Conservation (phyloP, 805 yeast species). For the Wickerhamomyces pijperi region DNA sequence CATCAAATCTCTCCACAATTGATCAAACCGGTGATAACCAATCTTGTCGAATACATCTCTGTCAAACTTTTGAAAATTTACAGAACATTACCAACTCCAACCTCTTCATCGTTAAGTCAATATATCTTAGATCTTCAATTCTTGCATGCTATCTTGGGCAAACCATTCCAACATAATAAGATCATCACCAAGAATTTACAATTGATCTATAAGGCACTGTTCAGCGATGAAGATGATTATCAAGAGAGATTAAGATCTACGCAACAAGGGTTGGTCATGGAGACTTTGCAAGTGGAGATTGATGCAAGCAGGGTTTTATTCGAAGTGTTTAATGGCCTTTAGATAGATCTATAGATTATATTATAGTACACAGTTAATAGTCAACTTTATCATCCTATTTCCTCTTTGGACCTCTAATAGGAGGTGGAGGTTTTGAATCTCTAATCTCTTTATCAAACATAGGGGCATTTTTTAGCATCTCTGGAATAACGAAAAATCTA, state of each 20-base stretch:
- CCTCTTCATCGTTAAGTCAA: constrained; percentile 39
- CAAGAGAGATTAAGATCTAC: constrained; percentile 2
- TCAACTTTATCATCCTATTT: too few relatives aligned
- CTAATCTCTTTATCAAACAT: constrained; percentile 57
- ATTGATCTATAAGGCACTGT: constrained; percentile 11
- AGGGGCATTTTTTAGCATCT: constrained; percentile 80
- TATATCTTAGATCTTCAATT: constrained; percentile 43
- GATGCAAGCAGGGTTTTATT: constrained; percentile 13
- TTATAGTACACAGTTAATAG: too few relatives aligned
- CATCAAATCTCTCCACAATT: constrained; percentile 35
- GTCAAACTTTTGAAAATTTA: constrained; percentile 25
- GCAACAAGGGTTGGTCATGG: constrained; percentile 4
- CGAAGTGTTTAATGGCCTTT: constrained; percentile 11
- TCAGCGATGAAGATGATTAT: constrained; percentile 5
- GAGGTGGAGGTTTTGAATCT: constrained; percentile 69
- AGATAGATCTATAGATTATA: too few relatives aligned
- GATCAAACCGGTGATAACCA: constrained; percentile 32
- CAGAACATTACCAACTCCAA: constrained; percentile 27
- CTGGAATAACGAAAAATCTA: constrained; percentile 78
- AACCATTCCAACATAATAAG: constrained; percentile 5
- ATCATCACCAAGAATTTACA: constrained; percentile 10
- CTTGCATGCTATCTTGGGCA: constrained; percentile 24
- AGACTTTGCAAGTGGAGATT: constrained; percentile 9
- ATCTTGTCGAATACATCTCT: constrained; percentile 29
- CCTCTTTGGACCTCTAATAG: constrained; percentile 49